Evolutionary conservation across 2,329 filamentous ascomycete genomes (phyloP), one percentile per base, ranked within the genome.

Genomic region (Xylaria sp.): DNA sequence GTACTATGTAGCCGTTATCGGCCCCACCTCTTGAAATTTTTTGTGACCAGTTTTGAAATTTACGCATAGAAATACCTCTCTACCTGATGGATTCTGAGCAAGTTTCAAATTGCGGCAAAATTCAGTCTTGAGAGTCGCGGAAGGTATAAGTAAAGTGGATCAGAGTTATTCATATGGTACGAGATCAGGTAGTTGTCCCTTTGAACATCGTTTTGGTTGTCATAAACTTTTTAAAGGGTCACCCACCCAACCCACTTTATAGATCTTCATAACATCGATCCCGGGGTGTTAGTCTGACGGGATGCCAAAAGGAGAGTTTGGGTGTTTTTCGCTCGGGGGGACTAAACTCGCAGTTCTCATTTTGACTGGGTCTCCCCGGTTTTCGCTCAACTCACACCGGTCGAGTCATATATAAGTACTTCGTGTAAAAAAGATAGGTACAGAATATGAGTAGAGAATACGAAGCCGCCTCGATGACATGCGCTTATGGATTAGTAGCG

Each of bases 1-100:
- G 12, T 50, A 44, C 32, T 48, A 12, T 21, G 40, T 16, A 44
- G 60, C 64, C 64, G 64, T 54, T 66, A 66, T 66, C 64, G 64
- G 64, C 53, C 59, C 58, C 63, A 61, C 29, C 27, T 29, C 37
- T 18, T 29, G 8, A 44, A 18, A 16, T 50, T 58, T 59, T 65
- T 64, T 5, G 42, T 16, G 4, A 35, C 40, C 16, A 37, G 9
- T n/a, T 9, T 16, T 35, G 35, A 8, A 18, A 25, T 21, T 32
- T 8, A 2, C 5, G 40, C n/a, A 3, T 47, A 23, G 10, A 12
- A 23, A 12, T 18, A 12, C 12, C 2, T 4, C 10, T 21, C 32
- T 55, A 13, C n/a, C 29, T 35, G 18, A 23, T 37, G 51, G 51
- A 37, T 55, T 5, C 16, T n/a, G 23, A 35, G 21, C 3, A 35